phyloP scores from a whole-genome alignment of 1,139 yeast genomes.

The Magnusiomyces suaveolens region DNA sequence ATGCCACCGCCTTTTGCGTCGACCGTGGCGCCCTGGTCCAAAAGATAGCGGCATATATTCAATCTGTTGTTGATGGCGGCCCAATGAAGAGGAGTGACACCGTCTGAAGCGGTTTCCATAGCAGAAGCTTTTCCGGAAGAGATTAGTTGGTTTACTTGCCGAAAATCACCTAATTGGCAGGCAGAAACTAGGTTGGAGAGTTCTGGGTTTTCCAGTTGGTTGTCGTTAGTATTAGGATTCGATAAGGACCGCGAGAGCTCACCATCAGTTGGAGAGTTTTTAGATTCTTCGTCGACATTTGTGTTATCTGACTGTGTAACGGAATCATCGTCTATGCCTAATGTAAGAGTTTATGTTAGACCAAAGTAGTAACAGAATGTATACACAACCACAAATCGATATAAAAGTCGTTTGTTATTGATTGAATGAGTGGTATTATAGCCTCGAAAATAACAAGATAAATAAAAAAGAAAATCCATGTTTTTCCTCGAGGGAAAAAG shows the following conservation, averaged over 20 bases:
- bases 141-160: slow-evolving; percentile 35
- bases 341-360: too few species aligned
- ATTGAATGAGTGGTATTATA: too few species aligned
- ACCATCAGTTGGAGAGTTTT: too few species aligned
- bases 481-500: too few species aligned
- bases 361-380: too few species aligned
- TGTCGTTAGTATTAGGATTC: neutral
- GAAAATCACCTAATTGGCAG: slow-evolving; percentile 41
- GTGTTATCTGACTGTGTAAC: too few species aligned
- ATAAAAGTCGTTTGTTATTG: too few species aligned
- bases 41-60: slow-evolving; percentile 51
- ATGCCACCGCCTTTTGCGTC: slow-evolving; percentile 73
- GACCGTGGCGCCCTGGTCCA: slow-evolving; percentile 59
- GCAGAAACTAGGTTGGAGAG: slow-evolving; percentile 18
- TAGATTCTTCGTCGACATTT: too few species aligned
- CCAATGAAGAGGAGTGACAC: slow-evolving; percentile 85
- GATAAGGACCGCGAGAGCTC: too few species aligned
- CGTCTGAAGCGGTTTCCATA: slow-evolving; percentile 41
- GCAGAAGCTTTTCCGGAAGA: slow-evolving; percentile 30
- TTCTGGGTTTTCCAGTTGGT: neutral
- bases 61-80: slow-evolving; percentile 83
- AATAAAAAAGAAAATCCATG: too few species aligned
- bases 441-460: too few species aligned
- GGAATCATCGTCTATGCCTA: too few species aligned
- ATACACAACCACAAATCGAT: neutral